Percentiles rank a stretch among this genome's conserved stretches.
phyloP scores from a whole-genome alignment of 352 stramenopile species.

The Globisporangium viniferum region DNA sequence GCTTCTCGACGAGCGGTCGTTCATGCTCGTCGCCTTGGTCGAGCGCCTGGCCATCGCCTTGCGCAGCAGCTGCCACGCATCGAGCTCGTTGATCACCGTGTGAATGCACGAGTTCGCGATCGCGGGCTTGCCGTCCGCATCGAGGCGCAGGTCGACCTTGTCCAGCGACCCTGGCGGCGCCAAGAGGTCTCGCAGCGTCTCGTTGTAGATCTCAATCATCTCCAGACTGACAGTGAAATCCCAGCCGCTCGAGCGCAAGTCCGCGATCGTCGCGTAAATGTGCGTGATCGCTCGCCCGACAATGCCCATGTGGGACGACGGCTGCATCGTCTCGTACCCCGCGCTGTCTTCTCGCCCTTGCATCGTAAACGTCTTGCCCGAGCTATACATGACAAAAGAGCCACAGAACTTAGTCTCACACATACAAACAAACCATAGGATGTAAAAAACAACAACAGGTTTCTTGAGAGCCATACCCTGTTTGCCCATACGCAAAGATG shows the following conservation, averaged over 20 bases:
- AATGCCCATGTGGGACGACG: conserved; percentile 69
- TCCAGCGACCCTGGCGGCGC: conserved; percentile 48
- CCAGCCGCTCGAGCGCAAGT: conserved; percentile 67
- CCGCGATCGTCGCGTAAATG: conserved; percentile 68
- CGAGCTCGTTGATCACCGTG: conserved; percentile 46
- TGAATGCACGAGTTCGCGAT: conserved; percentile 67
- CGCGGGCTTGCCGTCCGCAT: conserved; percentile 60
- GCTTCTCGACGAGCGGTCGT: conserved; percentile 78
- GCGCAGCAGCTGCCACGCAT: conserved; percentile 64
- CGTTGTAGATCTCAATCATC: conserved; percentile 98
- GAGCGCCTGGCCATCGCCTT: conserved; percentile 56
- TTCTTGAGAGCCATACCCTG: conserved; percentile 31
- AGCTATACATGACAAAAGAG: conserved; percentile 27
- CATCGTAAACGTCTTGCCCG: conserved; percentile 89
- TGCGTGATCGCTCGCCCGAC: conserved; percentile 75
- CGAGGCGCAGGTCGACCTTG: conserved; percentile 70
- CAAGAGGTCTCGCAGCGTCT: conserved; percentile 94
- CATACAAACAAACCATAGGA: not conserved
- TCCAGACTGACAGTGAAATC: conserved; percentile 68
- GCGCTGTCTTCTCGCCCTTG: conserved; percentile 53
- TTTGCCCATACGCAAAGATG: conserved; percentile 93
- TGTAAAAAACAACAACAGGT: not conserved
- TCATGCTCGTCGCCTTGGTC: conserved; percentile 86
- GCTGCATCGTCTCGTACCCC: conserved; percentile 31
- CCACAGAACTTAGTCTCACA: not conserved